Percentiles rank a stretch among this genome's conserved stretches.
Conservation (phyloP, 345 rosid genomes). For the Populus ilicifolia region DNA sequence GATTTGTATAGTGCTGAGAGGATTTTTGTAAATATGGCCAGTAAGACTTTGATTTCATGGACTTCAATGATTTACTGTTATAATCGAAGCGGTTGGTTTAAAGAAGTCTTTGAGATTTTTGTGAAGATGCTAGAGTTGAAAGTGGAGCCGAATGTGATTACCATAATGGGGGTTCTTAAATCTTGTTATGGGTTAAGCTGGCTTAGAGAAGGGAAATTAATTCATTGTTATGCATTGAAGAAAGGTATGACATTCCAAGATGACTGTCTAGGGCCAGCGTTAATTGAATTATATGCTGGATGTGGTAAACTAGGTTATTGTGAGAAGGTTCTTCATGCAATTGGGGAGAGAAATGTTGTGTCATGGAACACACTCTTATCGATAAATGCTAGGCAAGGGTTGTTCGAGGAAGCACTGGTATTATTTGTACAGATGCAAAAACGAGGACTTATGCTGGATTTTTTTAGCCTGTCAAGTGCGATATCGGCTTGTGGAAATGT, state of each 20-base stretch:
- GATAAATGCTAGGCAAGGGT: conserved; percentile 44
- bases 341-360: conserved; percentile 48
- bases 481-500: conserved; percentile 60
- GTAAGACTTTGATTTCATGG: conserved; percentile 47
- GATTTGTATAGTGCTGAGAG: conserved; percentile 61
- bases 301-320: conserved; percentile 46
- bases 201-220: conserved; percentile 61
- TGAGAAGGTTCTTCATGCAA: conserved; percentile 36
- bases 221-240: conserved; percentile 60
- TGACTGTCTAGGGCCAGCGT: conserved; percentile 55
- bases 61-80: conserved; percentile 74
- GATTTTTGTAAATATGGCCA: conserved; percentile 30
- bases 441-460: conserved; percentile 48
- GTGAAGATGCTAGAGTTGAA: conserved; percentile 44
- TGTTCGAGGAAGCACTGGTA: conserved; percentile 43
- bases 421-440: conserved; percentile 52
- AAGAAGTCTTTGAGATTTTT: conserved; percentile 49
- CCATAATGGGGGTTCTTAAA: conserved; percentile 55
- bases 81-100: conserved; percentile 44
- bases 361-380: conserved; percentile 75
- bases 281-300: conserved; percentile 61
- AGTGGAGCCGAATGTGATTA: conserved; percentile 51
- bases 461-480: conserved; percentile 63
- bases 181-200: conserved; percentile 58
- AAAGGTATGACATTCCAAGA: conserved; percentile 34